Conservation (phyloP, 495 filamentous ascomycete genomes). For the Penicillium angulare region DNA sequence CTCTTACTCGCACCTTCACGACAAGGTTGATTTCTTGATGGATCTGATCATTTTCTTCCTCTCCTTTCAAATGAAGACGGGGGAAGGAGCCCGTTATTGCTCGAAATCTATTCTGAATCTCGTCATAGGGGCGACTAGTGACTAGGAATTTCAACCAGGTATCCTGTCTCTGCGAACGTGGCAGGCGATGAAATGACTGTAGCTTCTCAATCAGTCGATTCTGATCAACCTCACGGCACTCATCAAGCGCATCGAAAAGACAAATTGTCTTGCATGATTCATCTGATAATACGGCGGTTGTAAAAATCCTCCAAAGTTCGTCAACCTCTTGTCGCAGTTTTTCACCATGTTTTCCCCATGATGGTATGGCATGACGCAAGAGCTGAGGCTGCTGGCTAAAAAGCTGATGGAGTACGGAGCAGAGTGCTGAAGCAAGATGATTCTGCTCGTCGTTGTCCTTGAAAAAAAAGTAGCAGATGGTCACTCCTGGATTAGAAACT, state of each 20-base stretch:
- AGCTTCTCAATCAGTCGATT: slow-evolving; percentile 24
- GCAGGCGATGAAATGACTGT: slow-evolving; percentile 4
- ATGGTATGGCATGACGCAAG: slow-evolving; percentile 22
- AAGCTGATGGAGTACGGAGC: slow-evolving; percentile 43
- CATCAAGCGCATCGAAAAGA: slow-evolving; percentile 44
- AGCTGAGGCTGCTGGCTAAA: slow-evolving; percentile 28
- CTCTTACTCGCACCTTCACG: slow-evolving; percentile 27
- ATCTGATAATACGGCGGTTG: slow-evolving; percentile 14
- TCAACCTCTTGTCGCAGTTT: slow-evolving; percentile 20
- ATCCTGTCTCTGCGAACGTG: background rate
- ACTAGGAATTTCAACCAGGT: slow-evolving; percentile 38
- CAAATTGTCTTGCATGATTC: slow-evolving; percentile 26
- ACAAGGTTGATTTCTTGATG: slow-evolving; percentile 38
- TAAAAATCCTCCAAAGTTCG: slow-evolving; percentile 33
- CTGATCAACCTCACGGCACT: slow-evolving; percentile 28
- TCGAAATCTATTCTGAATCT: slow-evolving; percentile 29
- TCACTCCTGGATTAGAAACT: slow-evolving; percentile 3
- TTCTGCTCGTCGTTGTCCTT: slow-evolving; percentile 40
- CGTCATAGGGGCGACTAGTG: slow-evolving; percentile 42
- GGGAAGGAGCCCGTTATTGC: slow-evolving; percentile 15
- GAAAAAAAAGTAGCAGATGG: slow-evolving; percentile 48
- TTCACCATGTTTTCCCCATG: slow-evolving; percentile 24
- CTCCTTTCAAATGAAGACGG: slow-evolving; percentile 33
- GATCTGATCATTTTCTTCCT: slow-evolving; percentile 34
- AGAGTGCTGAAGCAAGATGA: slow-evolving; percentile 28